These are phyloP conservation scores for Craspedostauros australis DNA, from an alignment of 108 stramenopile species.

Conservation along the genomic window DNA sequence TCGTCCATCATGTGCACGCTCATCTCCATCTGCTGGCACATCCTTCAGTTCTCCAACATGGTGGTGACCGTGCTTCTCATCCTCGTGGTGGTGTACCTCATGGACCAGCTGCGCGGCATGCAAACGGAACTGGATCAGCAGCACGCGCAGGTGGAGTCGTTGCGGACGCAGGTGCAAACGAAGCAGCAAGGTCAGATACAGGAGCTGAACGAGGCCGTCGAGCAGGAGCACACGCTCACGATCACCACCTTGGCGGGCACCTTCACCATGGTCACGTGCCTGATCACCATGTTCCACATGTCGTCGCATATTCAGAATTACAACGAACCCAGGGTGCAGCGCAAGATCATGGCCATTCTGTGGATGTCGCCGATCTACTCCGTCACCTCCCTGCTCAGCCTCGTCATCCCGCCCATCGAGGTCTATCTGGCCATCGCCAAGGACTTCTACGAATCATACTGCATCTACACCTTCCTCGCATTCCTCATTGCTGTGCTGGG, in stretches of 20 bases:
- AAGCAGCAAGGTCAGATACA: constrained; percentile 31
- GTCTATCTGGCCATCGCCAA: constrained; percentile 63
- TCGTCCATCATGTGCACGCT: no score
- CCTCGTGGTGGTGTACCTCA: neutral
- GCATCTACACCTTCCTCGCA: constrained; percentile 75
- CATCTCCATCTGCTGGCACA: no score
- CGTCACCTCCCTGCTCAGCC: constrained; percentile 59
- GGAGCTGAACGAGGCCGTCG: constrained; percentile 25
- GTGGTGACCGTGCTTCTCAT: no score
- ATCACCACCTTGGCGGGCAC: constrained; percentile 66
- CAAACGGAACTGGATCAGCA: constrained; percentile 15
- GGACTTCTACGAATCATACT: constrained; percentile 77
- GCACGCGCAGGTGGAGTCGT: constrained; percentile 11
- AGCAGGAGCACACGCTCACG: constrained; percentile 45
- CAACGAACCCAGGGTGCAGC: constrained; percentile 74
- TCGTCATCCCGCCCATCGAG: constrained; percentile 51
- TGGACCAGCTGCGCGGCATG: neutral
- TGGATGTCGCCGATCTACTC: constrained; percentile 90
- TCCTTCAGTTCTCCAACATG: no score
- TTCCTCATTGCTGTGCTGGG: constrained; percentile 82
- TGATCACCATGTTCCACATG: constrained; percentile 80
- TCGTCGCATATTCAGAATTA: constrained; percentile 67
- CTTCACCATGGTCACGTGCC: constrained; percentile 68
- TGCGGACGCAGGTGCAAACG: constrained; percentile 27
- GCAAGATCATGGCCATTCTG: constrained; percentile 80